Base-by-base conservation (phyloP, 192 early-diverging fungal genomes). In the Rhizophagus clarus region DNA sequence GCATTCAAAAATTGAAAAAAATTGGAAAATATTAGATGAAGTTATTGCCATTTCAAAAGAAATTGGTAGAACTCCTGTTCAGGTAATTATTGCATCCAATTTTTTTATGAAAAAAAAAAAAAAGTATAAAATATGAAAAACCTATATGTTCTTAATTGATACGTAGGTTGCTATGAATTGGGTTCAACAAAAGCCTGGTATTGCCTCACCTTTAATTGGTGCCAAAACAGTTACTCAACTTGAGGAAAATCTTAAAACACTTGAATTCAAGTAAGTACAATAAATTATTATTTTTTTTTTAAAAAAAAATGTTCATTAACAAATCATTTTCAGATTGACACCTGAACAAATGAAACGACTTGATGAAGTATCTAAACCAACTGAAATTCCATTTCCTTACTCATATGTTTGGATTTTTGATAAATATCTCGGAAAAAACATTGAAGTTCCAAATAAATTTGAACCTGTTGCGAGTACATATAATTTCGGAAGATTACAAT, bases 1-100 rank as follows among this genome's bases (percentile, higher is more conserved):
- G 2, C 76, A 86, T 28, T 2, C 60, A 32, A 74, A 77, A 9
- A 5, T 75, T 11, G 64, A 79, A 67, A 81, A 82, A 74, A 83
- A 82, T 69, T 87, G 85, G 85, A 72, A 70, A 26, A 85, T 89
- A 61, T 68, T 88, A 28, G 85, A 85, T 11, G 83, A 83, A 56
- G 82, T 88, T 61, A 69, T 72, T n/a, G 69, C 79, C 20, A 80
- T 90, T 80, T 85, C 87, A 1, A 61, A 77, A 29, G 87, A 88
- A 32, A 79, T 76, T 12, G 84, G 82, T 1, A 79, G 70, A n/a
- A 83, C 86, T 0, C 82, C 83, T 9, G 84, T 85, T 0, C 86
- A 87, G 37, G 87, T 37, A 34, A 31, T 69, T 69, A 32, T 22
- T 17, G 31, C 7, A 32, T 34, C 17, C 0, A 69, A 69, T 69